Percentiles rank a stretch among this genome's conserved stretches.
Evolutionary conservation across 345 rosid genomes (phyloP).

Genomic region (Citrus unshiu): DNA sequence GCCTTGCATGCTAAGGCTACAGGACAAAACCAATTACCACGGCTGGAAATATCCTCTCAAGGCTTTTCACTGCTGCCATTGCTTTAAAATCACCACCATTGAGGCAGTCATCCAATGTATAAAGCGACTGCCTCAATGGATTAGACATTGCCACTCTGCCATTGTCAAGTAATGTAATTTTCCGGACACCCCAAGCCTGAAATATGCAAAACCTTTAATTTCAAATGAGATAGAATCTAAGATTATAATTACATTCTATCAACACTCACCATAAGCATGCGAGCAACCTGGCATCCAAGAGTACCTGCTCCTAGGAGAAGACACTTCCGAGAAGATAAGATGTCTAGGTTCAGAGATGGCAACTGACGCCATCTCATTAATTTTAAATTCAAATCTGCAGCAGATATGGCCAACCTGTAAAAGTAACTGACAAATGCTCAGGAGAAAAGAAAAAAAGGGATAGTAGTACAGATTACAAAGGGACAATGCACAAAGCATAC

Average conservation of each 20-base stretch:
- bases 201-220: constrained; percentile 17
- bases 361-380: constrained; percentile 96
- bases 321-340: constrained; percentile 70
- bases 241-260: neutral
- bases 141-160: constrained; percentile 97
- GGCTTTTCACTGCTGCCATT: constrained; percentile 78
- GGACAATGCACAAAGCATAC: constrained; percentile 27
- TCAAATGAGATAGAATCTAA: neutral
- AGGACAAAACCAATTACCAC: constrained; percentile 47
- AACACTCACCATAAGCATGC: constrained; percentile 80
- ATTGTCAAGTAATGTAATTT: constrained; percentile 82
- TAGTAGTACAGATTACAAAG: neutral
- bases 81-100: constrained; percentile 88
- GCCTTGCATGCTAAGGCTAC: constrained; percentile 4
- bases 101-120: constrained; percentile 81
- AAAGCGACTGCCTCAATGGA: constrained; percentile 92
- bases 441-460: constrained; percentile 6
- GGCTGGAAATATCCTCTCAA: constrained; percentile 80
- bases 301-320: constrained; percentile 98
- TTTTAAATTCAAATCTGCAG: constrained; percentile 93
- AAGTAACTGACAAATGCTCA: constrained; percentile 9
- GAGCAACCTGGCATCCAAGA: constrained; percentile 96
- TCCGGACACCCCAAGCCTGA: constrained; percentile 94
- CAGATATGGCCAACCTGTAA: constrained; percentile 80
- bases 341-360: constrained; percentile 78